Conservation (phyloP, 2,329 filamentous ascomycete genomes). For the Teratosphaeria destructans region DNA sequence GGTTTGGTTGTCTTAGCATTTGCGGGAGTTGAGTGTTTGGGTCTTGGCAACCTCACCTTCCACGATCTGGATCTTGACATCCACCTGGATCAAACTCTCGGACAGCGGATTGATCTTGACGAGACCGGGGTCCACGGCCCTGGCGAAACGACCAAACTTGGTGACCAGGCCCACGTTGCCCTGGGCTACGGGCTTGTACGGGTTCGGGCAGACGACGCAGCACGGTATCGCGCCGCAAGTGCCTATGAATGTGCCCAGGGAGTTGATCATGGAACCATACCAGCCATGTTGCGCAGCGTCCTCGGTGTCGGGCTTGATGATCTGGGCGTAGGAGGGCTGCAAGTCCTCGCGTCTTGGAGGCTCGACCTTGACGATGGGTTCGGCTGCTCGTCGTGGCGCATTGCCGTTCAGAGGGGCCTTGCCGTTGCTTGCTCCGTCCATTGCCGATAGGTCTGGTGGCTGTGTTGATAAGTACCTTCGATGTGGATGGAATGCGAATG, state of each 20-base stretch:
- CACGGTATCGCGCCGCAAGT: slow-evolving; percentile 79
- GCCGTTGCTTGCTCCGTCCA: slow-evolving; percentile 20
- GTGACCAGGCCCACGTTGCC: slow-evolving; percentile 93
- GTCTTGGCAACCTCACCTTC: slow-evolving; percentile 36
- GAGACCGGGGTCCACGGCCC: slow-evolving; percentile 90
- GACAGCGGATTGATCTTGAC: slow-evolving; percentile 96
- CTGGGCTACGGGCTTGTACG: slow-evolving; percentile 65
- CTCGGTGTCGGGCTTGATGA: slow-evolving; percentile 48
- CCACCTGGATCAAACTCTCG: slow-evolving; percentile 80
- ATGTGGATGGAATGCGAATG: background rate
- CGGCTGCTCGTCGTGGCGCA: slow-evolving; percentile 6
- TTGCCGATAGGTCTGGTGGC: background rate
- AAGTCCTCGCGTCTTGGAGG: slow-evolving; percentile 75
- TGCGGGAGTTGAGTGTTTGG: background rate
- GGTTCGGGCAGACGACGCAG: slow-evolving; percentile 87
- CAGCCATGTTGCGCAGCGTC: slow-evolving; percentile 68
- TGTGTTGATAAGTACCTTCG: background rate
- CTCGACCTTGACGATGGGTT: slow-evolving; percentile 50
- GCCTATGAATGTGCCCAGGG: slow-evolving; percentile 64
- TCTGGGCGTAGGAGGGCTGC: slow-evolving; percentile 59
- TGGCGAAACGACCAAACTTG: slow-evolving; percentile 89
- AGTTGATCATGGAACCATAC: slow-evolving; percentile 80
- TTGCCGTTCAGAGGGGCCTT: slow-evolving; percentile 26
- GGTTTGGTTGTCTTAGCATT: background rate
- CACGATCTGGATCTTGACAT: slow-evolving; percentile 98